Base-by-base conservation (phyloP, 2,329 filamentous ascomycete species). In the Cladosporium sp. region DNA sequence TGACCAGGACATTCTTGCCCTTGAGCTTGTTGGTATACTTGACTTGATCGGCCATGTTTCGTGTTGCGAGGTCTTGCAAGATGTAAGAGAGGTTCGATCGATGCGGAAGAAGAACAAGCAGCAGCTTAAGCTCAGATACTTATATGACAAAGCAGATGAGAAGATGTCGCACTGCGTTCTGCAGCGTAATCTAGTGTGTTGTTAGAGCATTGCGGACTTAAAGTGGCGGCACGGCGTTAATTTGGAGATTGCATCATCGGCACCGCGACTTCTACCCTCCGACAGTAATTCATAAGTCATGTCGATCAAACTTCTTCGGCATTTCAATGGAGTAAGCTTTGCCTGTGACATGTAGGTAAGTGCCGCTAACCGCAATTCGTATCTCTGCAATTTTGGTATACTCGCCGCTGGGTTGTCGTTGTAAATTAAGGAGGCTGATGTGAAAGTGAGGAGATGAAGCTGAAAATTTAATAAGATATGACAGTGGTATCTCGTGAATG, bases 1-100 rank as follows among this genome's bases (percentile, higher is more conserved):
- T 81, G 72, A 91, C 77, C 49, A 91, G 83, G 70, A 89, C 76
- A 67, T 79, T 80, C 31, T 77, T 73, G 68, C 73, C 75, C 12
- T 75, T 67, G 35, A 86, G 81, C 72, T 84, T 85, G 69, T 82
- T 81, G 64, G 75, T 77, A 70, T 81, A 82, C 69, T 81, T 81
- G 64, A 70, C 74, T 70, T 79, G 75, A 69, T 82, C 80, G 16
- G 78, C 53, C 78, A 79, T 80, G 49, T 72, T 62, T 23, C 14
- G n/a, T 12, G 28, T 31, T 55, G 40, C 21, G n/a, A 12, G 12
- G 8, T 46, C n/a, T 46, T 23, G 40, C 8, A n/a, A 46, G n/a
- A 23, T 21, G 40, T 4, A 35, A 14, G 33, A 3, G 40, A 21
- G n/a, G 8, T 5, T 21, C 11, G 40, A 46, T 21, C 40, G n/a